Conservation (phyloP, 352 stramenopile genomes). For the Pythium scleroteichum region DNA sequence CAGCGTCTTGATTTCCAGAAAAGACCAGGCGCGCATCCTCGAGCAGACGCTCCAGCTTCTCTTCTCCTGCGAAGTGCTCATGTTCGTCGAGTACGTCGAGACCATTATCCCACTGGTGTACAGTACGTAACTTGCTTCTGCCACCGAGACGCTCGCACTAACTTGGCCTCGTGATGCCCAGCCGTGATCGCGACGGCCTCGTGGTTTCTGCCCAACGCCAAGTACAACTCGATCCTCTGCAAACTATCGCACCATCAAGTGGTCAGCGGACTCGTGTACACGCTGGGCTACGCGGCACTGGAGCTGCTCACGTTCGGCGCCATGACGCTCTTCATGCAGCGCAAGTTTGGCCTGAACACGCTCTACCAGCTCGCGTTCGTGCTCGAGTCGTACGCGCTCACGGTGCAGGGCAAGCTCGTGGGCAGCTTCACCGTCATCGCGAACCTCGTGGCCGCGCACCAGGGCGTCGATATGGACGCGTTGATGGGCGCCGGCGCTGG, state of each 20-base stretch:
- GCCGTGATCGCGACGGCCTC: background rate
- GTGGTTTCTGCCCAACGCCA: conserved; percentile 11
- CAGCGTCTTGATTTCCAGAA: conserved; percentile 5
- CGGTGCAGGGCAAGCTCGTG: conserved; percentile 42
- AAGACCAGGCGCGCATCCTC: conserved; percentile 21
- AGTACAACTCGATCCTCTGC: conserved; percentile 15
- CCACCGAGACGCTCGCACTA: background rate
- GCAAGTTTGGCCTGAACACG: conserved; percentile 27
- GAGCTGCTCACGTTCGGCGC: conserved; percentile 33
- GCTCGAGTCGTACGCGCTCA: conserved; percentile 37
- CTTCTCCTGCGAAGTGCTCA: background rate
- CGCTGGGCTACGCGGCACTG: conserved; percentile 33
- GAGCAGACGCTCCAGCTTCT: conserved; percentile 25
- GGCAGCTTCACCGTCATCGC: conserved; percentile 19
- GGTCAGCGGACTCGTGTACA: background rate
- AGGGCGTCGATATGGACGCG: conserved; percentile 13
- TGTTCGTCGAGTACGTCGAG: conserved; percentile 21
- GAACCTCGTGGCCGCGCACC: conserved; percentile 10
- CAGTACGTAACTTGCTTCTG: conserved; percentile 8
- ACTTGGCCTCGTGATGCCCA: background rate
- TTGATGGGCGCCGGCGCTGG: background rate
- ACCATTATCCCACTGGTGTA: conserved; percentile 5
- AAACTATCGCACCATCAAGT: background rate
- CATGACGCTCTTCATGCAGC: conserved; percentile 27
- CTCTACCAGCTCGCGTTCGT: conserved; percentile 39